Percentiles rank a stretch among this genome's conserved stretches.
phyloP scores from a whole-genome alignment of 306 rosid genomes.

The Malus asiatica region DNA sequence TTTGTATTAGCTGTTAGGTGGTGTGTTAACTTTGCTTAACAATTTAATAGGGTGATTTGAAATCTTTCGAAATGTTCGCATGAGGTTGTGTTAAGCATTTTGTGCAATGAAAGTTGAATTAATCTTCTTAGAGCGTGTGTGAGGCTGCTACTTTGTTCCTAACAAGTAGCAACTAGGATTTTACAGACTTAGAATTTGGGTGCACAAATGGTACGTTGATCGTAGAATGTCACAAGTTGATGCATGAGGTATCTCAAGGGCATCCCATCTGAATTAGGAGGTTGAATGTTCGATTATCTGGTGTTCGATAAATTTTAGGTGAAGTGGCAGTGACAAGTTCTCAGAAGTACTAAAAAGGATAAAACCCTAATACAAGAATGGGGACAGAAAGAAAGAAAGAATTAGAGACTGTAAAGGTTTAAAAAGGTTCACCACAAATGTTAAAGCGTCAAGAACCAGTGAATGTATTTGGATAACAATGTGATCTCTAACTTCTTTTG shows the following conservation, averaged over 20 bases:
- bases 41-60: not conserved
- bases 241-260: not conserved
- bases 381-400: not conserved
- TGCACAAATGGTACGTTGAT: not conserved
- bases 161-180: not conserved
- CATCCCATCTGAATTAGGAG: not conserved
- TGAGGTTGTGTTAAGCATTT: not conserved
- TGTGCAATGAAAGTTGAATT: not conserved
- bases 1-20: not conserved
- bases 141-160: not conserved
- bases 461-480: not conserved
- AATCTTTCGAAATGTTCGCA: not conserved
- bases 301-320: not conserved
- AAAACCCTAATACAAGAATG: not conserved
- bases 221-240: not conserved
- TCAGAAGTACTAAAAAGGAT: not conserved
- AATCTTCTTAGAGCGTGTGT: not conserved
- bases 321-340: not conserved
- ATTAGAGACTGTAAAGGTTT: not conserved
- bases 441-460: not conserved
- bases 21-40: not conserved
- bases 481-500: not conserved
- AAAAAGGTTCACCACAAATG: not conserved
- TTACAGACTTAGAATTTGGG: not conserved
- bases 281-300: not conserved